Base-by-base conservation (phyloP, 1,139 yeast genomes). In the Debaryomyces udenii region DNA sequence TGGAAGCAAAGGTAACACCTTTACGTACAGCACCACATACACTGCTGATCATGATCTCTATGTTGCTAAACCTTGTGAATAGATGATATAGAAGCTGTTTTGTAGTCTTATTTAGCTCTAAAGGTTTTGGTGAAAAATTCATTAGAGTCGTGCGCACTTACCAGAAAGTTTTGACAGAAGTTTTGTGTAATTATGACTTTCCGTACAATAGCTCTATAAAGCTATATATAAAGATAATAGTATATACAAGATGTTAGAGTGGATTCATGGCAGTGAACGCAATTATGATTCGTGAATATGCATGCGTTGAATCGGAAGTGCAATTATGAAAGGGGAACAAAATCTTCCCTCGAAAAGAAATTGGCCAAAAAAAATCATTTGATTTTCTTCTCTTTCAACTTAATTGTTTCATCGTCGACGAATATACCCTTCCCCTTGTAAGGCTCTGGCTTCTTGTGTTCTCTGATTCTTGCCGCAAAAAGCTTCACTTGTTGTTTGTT, bases 391-490 rank as follows among this genome's bases (percentile, higher is more conserved):
- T 86, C 90, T 77, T 93, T 93, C 62, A 91, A 76, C 62, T 81
- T 85, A 62, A 93, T 85, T 40, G 95, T 90, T 68, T 93, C 98
- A 57, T 83, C 86, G 64, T 91, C 88, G 41, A 94, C 86, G 60
- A 86, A 94, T 41, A 94, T 86, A 57, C 99, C 99, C 66, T 94
- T 94, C 60, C 99, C 99, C 68, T 94, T 94, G 66, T 94, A 94
- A 30, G 98, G 97, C 68, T 94, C 99, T 30, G 99, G 99, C 47
- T 95, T 95, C 64, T 89, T 87, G 72, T 80, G 81, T 54, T 80
- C 81, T 63, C 99, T 83, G 51, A 94, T 77, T 43, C 81, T 79
- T 15, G 96, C 96, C 14, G 99, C 99, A 64, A 89, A 87, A 45
- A 85, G 76, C 57, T 83, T 86, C 31, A 94, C 93, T 58, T 84